Percentiles rank a stretch among this genome's conserved stretches.
Evolutionary conservation across 331 rosid genomes (phyloP).

Genomic region (Pyrus hybrid): DNA sequence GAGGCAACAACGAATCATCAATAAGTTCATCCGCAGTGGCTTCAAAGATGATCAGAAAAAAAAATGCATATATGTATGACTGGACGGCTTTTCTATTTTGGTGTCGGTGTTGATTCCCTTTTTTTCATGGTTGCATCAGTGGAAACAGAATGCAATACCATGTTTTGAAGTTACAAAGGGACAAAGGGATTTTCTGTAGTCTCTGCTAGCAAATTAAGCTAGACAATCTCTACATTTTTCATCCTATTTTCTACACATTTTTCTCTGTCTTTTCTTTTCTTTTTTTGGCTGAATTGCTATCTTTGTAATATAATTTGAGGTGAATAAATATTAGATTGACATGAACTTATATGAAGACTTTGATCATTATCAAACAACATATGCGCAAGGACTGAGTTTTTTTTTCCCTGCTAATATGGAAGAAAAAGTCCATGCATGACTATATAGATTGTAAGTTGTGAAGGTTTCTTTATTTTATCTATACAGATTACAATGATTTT

Average conservation of each 20-base stretch:
- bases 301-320: constrained; percentile 39
- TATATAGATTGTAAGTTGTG: not conserved
- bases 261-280: not conserved
- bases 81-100: constrained; percentile 31
- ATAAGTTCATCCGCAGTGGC: not conserved
- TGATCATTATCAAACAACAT: not conserved
- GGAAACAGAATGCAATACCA: constrained; percentile 42
- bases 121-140: constrained; percentile 75
- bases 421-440: not conserved
- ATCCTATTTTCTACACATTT: constrained; percentile 7
- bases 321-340: constrained; percentile 28
- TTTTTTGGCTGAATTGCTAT: constrained; percentile 16
- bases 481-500: not conserved
- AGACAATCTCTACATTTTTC: constrained; percentile 29
- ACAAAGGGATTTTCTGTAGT: constrained; percentile 21
- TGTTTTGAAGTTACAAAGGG: constrained; percentile 39
- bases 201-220: constrained; percentile 23
- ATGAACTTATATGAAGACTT: not conserved
- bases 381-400: not conserved
- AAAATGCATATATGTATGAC: constrained; percentile 1
- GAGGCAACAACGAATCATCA: not conserved
- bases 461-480: not conserved
- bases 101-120: constrained; percentile 28
- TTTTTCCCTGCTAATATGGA: not conserved
- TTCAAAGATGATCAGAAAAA: constrained; percentile 6